These are phyloP conservation scores for Pyrenochaeta sp. DNA, from an alignment of 2,329 filamentous ascomycete genomes.

Conservation along the genomic window DNA sequence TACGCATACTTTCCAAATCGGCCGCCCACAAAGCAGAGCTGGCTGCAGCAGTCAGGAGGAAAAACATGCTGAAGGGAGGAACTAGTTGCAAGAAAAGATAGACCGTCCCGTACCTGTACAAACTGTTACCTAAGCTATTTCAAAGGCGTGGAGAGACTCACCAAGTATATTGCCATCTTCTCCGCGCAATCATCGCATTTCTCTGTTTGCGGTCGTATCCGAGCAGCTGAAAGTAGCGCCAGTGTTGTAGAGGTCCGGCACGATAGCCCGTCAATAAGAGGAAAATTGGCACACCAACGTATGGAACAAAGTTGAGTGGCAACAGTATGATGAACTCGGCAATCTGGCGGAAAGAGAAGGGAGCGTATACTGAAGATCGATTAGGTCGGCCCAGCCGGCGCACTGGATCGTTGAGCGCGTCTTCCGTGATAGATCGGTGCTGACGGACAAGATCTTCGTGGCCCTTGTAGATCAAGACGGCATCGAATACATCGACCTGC, in stretches of 20 bases:
- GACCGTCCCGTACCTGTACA: conserved; percentile 77
- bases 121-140: conserved; percentile 13
- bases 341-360: conserved; percentile 91
- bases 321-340: conserved; percentile 74
- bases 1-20: conserved; percentile 66
- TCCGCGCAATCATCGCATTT: conserved; percentile 71
- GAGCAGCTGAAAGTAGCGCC: conserved; percentile 85
- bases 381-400: conserved; percentile 85
- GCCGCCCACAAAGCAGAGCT: conserved; percentile 88
- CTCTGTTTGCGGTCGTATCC: conserved; percentile 77
- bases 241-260: conserved; percentile 87
- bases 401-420: conserved; percentile 72
- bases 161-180: conserved; percentile 87
- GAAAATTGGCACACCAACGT: conserved; percentile 83
- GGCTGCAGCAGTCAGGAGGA: conserved; percentile 84
- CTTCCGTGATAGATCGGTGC: conserved; percentile 66
- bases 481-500: conserved; percentile 77
- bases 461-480: conserved; percentile 78
- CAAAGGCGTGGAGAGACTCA: no score
- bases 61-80: conserved; percentile 91
- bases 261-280: conserved; percentile 87
- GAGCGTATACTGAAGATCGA: conserved; percentile 77
- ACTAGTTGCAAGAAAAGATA: conserved; percentile 87
- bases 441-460: conserved; percentile 63
- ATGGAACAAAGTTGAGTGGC: conserved; percentile 85